Percentiles rank a stretch among this genome's conserved stretches.
Evolutionary conservation across 139 green algal genomes (phyloP).

Genomic region (Picochlorum sp.): DNA sequence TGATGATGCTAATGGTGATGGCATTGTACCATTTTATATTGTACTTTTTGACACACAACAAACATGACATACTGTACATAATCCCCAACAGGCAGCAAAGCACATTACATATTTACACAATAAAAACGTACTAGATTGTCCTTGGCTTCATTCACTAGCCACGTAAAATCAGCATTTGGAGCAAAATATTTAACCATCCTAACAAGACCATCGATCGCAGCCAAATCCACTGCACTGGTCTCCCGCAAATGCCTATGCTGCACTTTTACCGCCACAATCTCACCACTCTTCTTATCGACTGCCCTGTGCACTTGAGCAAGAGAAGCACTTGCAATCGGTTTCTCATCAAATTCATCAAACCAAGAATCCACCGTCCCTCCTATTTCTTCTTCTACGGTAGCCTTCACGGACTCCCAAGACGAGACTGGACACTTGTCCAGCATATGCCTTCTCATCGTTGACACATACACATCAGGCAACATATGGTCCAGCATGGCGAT

Average conservation of each 20-base stretch:
- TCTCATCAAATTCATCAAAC: slow-evolving; percentile 66
- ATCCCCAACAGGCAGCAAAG: too few species aligned
- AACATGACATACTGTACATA: too few species aligned
- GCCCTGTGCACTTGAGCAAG: slow-evolving; percentile 88
- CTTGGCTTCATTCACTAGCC: slow-evolving; percentile 82
- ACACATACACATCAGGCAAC: slow-evolving; percentile 77
- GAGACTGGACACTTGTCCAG: slow-evolving; percentile 74
- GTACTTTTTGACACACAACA: too few species aligned
- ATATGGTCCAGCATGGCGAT: slow-evolving; percentile 70
- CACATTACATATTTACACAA: too few species aligned
- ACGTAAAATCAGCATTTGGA: slow-evolving; percentile 61
- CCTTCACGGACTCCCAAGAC: slow-evolving; percentile 29
- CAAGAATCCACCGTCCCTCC: slow-evolving; percentile 54
- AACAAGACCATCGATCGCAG: slow-evolving; percentile 69
- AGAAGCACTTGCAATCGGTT: slow-evolving; percentile 78
- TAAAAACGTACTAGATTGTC: too few species aligned
- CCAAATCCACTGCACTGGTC: slow-evolving; percentile 58
- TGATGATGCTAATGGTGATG: too few species aligned
- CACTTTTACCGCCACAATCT: slow-evolving; percentile 71
- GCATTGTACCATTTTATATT: too few species aligned
- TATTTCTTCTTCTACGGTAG: slow-evolving; percentile 66
- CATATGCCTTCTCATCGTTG: slow-evolving; percentile 65
- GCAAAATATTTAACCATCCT: slow-evolving; percentile 32
- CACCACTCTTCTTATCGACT: slow-evolving; percentile 37
- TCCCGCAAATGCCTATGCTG: slow-evolving; percentile 79